Base-by-base conservation (phyloP, 441 rosid species). In the Raphanus hybrid region DNA sequence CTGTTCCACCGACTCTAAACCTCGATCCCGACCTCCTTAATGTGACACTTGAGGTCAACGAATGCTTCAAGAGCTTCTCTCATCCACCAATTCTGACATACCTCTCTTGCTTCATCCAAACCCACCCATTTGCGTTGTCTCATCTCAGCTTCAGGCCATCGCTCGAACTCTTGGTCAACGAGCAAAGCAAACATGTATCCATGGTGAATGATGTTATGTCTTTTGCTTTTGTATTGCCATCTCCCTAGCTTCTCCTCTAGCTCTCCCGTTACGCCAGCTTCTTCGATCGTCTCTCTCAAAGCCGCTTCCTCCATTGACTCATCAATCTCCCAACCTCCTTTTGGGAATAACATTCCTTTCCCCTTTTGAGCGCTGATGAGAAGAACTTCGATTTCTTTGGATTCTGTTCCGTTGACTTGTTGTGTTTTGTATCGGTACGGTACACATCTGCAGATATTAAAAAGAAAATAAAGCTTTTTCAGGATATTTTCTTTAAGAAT, bases 291-390 rank as follows among this genome's bases (percentile, higher is more conserved):
- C 81, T 91, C 96, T 73, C 93, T 70, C 32, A 77, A 9, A 48
- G 90, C 91, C 2, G 93, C 96, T 2, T 82, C 86, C 69, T 81
- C 86, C 83, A 88, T 89, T 11, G 90, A 75, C 74, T 91, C 96
- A 78, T 91, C 90, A 3, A 2, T 69, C 75, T 91, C 96, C 96
- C 96, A 91, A 61, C 96, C 96, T 12, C 96, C 96, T 88, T 91
- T 91, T 2, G 96, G 93, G 32, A 91, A 85, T 64, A 91, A 55
- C 86, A 78, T 84, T 67, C 86, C 91, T 64, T 79, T 70, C n/a
- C 93, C 90, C 77, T 87, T 89, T 64, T 89, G 92, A 4, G 93
- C 82, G 81, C 84, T 91, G 5, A 91, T 76, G 2, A 91, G 80
- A 23, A 91, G 90, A 68, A 91, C 87, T 78, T 91, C 88, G 8